Base-by-base conservation (phyloP, 148 eudicot genomes). In the Chenopodium quinoa region DNA sequence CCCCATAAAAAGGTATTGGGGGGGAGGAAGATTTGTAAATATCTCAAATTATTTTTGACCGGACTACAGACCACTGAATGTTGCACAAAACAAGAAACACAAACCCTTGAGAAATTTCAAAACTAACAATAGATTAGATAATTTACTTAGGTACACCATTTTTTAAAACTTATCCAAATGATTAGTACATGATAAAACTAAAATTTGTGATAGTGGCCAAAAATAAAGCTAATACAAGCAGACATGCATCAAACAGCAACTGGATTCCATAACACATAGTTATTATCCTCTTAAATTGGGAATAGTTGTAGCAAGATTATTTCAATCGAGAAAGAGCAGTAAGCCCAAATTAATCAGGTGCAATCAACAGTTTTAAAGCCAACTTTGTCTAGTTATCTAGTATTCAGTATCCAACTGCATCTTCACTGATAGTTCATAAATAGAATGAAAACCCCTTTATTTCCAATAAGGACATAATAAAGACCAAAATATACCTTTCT, bases 401-500 rank as follows among this genome's bases (percentile, higher is more conserved):
- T 8, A 60, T 5, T 8, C 58, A 66, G 13, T 34, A 67, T 25
- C 34, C 27, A 19, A 27, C 44, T 80, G 60, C 60, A 54, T 2
- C 19, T 14, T 54, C 20, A 2, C 60, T 14, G 20, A 54, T 54
- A 12, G 3, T 54, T 13, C 20, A 54, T 48, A 48, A 48, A 7
- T 48, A 48, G 40, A 17, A 58, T 20, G 9, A 60, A 63, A 66
- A 70, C 73, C 65, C 75, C 64, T 66, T 47, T 32, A 27, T 25
- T 25, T 37, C 29, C 9, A 56, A 64, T 31, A 14, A 50, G 2
- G 9, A 56, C 2, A 75, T 66, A 69, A 44, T 12, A 14, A 19
- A 29, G 76, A 50, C 3, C 2, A 25, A 68, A 37, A 64, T 19
- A 4, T 88, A 97, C 99, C 99, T 94, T 97, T 83, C 98, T 89